Evolutionary conservation across 73 alveolate species (phyloP).

Genomic region (Stentor coeruleus): DNA sequence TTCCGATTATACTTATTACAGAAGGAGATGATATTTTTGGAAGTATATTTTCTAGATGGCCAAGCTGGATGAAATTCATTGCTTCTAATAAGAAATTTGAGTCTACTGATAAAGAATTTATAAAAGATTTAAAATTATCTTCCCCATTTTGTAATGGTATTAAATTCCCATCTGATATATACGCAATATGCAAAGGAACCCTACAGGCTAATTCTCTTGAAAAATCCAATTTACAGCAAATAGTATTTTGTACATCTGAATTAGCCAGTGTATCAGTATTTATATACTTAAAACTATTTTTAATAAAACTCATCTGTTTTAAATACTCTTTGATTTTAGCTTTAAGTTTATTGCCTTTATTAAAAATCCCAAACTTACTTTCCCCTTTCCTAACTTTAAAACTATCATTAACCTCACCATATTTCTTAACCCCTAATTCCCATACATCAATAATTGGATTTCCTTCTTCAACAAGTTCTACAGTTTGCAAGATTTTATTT

Average conservation of each 20-base stretch:
- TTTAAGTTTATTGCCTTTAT: not conserved
- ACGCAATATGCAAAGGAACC: slow-evolving; percentile 17
- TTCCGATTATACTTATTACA: slow-evolving; percentile 46
- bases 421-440: not conserved
- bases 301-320: not conserved
- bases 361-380: not conserved
- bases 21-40: too few relatives aligned
- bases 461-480: too few relatives aligned
- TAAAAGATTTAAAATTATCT: not conserved
- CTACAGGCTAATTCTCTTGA: not conserved
- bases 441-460: slow-evolving; percentile 8
- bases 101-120: not conserved
- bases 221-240: not conserved
- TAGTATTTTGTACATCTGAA: not conserved
- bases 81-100: not conserved
- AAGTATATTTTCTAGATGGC: not conserved
- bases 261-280: not conserved
- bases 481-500: too few relatives aligned
- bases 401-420: not conserved
- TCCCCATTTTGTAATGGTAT: slow-evolving; percentile 23
- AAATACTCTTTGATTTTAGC: not conserved
- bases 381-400: not conserved
- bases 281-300: not conserved
- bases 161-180: slow-evolving; percentile 19
- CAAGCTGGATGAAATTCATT: not conserved